Conservation (phyloP, 208 protist genomes). For the Acanthamoeba polyphaga region DNA sequence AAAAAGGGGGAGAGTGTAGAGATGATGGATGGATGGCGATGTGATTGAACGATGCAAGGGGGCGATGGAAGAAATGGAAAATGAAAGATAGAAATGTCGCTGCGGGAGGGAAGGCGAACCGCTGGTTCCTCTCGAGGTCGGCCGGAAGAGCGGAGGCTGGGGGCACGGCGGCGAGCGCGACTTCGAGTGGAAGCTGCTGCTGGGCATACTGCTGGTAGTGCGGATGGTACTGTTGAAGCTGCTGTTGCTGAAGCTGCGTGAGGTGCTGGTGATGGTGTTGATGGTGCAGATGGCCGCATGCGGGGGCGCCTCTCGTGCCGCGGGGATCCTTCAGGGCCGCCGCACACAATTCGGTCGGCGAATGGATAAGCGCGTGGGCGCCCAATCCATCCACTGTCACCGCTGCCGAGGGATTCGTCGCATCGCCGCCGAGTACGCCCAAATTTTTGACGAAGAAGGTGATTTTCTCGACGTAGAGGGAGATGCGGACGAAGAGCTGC, state of each 20-base stretch:
- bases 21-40: too few species aligned
- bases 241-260: background rate
- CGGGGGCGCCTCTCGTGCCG: background rate
- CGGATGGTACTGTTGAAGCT: background rate
- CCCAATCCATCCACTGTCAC: background rate
- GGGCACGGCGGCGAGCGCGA: background rate
- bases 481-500: constrained; percentile 77
- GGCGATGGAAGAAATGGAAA: background rate
- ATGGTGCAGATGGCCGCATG: constrained; percentile 17
- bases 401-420: background rate
- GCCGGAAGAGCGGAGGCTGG: background rate
- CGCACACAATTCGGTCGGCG: background rate
- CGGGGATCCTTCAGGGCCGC: background rate
- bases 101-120: background rate
- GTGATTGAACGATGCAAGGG: background rate
- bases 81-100: background rate
- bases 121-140: constrained; percentile 1
- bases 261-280: background rate
- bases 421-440: background rate
- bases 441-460: background rate
- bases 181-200: constrained; percentile 9
- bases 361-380: background rate
- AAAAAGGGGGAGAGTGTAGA: background rate
- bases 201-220: background rate
- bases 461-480: constrained; percentile 23